Conservation (phyloP, 495 filamentous ascomycete genomes). For the Neohortaea acidophila region DNA sequence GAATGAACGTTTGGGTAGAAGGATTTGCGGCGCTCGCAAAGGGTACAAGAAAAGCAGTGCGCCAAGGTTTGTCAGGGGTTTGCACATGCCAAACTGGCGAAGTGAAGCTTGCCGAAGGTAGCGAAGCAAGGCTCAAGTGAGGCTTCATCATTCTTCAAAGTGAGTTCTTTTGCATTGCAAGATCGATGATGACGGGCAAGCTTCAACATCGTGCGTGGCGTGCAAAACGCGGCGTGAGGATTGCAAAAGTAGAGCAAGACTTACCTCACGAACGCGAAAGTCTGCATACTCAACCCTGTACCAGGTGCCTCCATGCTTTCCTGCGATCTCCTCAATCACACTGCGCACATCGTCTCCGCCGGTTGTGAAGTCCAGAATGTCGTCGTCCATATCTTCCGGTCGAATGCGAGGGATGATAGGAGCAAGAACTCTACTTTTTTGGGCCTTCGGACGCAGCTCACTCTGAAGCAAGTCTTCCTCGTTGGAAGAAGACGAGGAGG, state of each 20-base stretch:
- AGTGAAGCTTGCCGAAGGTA: too few species aligned
- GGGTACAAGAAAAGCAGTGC: too few species aligned
- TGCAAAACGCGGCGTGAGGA: neutral
- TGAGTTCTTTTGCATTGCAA: too few species aligned
- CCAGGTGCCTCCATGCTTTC: slow-evolving; percentile 12
- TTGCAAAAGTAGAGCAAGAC: slow-evolving; percentile 4
- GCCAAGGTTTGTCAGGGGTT: too few species aligned
- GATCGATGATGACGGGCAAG: too few species aligned
- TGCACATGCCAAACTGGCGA: too few species aligned
- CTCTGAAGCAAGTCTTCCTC: neutral
- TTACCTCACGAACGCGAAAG: slow-evolving; percentile 20
- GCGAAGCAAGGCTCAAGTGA: too few species aligned
- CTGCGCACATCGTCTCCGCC: slow-evolving; percentile 17
- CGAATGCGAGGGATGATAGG: slow-evolving; percentile 7
- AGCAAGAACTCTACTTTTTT: slow-evolving; percentile 3
- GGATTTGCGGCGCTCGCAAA: too few species aligned
- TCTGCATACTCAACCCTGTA: slow-evolving; percentile 23
- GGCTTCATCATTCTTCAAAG: too few species aligned
- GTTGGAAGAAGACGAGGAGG: neutral
- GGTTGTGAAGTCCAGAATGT: slow-evolving; percentile 24
- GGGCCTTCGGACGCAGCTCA: neutral
- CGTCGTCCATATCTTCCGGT: slow-evolving; percentile 21
- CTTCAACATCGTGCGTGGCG: too few species aligned
- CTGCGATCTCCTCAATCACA: slow-evolving; percentile 17
- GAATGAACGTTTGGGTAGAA: neutral